Conservation (phyloP, 2,329 filamentous ascomycete genomes). For the Fusarium sp. region DNA sequence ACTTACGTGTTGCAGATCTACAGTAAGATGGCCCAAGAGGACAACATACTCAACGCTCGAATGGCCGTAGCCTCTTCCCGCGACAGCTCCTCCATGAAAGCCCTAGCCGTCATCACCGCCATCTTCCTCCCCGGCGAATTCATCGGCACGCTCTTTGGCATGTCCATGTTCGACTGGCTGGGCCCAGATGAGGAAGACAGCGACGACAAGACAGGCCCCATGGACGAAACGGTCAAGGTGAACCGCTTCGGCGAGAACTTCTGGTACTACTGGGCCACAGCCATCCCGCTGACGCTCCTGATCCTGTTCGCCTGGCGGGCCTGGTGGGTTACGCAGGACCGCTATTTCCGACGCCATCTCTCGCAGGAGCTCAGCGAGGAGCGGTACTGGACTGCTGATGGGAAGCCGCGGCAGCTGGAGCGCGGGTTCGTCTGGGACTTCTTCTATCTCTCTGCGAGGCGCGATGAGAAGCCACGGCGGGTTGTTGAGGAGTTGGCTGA, state of each 20-base stretch:
- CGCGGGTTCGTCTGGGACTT: constrained; percentile 60
- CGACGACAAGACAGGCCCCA: neutral
- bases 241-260: constrained; percentile 57
- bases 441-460: constrained; percentile 56
- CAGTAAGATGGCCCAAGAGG: constrained; percentile 64
- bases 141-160: constrained; percentile 61
- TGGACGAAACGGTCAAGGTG: constrained; percentile 27
- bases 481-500: constrained; percentile 33
- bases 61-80: constrained; percentile 58
- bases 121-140: constrained; percentile 64
- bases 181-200: constrained; percentile 53
- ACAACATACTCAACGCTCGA: constrained; percentile 60
- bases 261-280: constrained; percentile 63
- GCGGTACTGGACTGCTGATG: constrained; percentile 62
- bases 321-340: constrained; percentile 63
- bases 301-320: constrained; percentile 60
- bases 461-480: constrained; percentile 49
- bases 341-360: constrained; percentile 61
- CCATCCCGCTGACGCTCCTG: constrained; percentile 58
- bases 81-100: constrained; percentile 64
- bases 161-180: constrained; percentile 64
- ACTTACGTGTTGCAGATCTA: constrained; percentile 55
- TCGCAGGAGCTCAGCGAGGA: constrained; percentile 63
- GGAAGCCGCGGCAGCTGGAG: constrained; percentile 58
- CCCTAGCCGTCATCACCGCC: constrained; percentile 62